Conservation (phyloP, 2,329 filamentous ascomycete species). For the Colletotrichum sp. region DNA sequence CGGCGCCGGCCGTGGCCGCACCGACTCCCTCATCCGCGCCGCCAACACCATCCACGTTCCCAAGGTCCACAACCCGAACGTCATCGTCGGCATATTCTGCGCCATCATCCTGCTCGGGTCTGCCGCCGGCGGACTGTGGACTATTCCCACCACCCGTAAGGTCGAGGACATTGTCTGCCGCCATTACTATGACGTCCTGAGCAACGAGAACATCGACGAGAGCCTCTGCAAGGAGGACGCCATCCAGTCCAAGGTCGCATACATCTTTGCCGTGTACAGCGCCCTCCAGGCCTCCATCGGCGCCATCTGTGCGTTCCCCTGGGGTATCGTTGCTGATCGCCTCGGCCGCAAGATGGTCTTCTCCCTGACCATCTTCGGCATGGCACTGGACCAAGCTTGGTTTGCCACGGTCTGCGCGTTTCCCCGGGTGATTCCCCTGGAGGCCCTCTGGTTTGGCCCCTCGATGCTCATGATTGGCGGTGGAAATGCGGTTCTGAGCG, state of each 20-base stretch:
- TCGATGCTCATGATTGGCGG: conserved; percentile 38
- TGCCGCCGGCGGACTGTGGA: conserved; percentile 31
- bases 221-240: conserved; percentile 37
- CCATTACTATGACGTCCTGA: conserved; percentile 34
- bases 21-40: conserved; percentile 4
- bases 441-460: conserved; percentile 37
- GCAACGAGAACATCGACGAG: conserved; percentile 37
- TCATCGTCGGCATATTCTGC: conserved; percentile 34
- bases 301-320: conserved; percentile 36
- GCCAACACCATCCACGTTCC: conserved; percentile 21
- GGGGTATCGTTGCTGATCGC: conserved; percentile 41
- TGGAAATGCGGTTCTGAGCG: conserved; percentile 34
- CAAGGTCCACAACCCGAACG: conserved; percentile 26
- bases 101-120: conserved; percentile 32
- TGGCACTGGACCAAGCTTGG: conserved; percentile 29
- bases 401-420: conserved; percentile 38
- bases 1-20: background rate
- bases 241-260: conserved; percentile 39
- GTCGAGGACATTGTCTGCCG: conserved; percentile 45
- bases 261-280: conserved; percentile 33
- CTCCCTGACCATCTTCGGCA: conserved; percentile 32
- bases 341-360: conserved; percentile 41
- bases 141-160: conserved; percentile 36
- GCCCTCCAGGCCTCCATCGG: conserved; percentile 35
- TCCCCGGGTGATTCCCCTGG: conserved; percentile 32